Evolutionary conservation across 1,284 basidiomycete genomes (phyloP), one percentile per base, ranked within the genome.

Genomic region (Cutaneotrichosporon sp.): DNA sequence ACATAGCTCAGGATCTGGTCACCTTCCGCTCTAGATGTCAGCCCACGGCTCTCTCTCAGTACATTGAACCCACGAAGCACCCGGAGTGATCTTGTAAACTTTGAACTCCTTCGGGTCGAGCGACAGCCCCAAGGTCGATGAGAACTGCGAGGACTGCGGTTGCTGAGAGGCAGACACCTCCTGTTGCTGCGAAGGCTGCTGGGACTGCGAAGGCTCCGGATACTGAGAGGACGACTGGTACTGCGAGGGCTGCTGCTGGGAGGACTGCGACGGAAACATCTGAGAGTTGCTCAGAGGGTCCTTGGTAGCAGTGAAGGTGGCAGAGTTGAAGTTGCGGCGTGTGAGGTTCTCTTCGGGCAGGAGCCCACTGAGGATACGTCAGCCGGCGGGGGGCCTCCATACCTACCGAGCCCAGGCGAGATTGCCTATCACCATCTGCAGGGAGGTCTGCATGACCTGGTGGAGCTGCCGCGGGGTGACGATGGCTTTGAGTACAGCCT

Each of bases 341-440:
- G 14, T 24, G 25, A 47, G 24, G 24, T 47, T 47, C 13, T 25
- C 36, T 20, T 10, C 38, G 31, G 53, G 42, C 33, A 55, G 43
- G 27, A 43, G 16, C 13, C 46, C 46, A 3, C 46, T 47, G 25
- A 6, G 10, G 27, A 24, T 9, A 10, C 10, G n/a, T 34, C 22
- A 46, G 43, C 31, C 3, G 4, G n/a, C 18, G 27, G 13, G 29
- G 11, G 5, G 47, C 18, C 11, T 29, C 13, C 4, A 36, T 49
- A 33, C n/a, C 18, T 9, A 57, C 56, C 56, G 56, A 8, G 27
- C 5, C 9, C n/a, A 50, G 3, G 56, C 56, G 16, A 57, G 34
- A 4, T 34, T 42, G 9, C 56, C 56, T 16, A 57, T n/a, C 2
- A 34, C 31, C 16, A 47, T 42, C 34, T 57, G 46, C 5, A 57